phyloP scores from a whole-genome alignment of 352 stramenopile species.

The Elongisporangium senticosum region DNA sequence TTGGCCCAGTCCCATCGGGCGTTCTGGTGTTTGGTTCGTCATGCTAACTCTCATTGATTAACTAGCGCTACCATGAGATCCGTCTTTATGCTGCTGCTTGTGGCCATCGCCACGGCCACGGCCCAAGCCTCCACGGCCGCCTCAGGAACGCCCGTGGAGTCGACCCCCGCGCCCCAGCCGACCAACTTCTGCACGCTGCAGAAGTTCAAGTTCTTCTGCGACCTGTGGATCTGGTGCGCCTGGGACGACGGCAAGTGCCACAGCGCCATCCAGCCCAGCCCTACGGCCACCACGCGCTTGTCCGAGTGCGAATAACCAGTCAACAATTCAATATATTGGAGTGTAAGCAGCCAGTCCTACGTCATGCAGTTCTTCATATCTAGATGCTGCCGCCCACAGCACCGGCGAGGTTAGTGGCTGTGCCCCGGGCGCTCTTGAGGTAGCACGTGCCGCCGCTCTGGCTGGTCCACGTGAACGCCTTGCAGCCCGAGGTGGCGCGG shows the following conservation, averaged over 20 bases:
- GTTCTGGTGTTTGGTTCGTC: background rate
- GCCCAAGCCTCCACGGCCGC: background rate
- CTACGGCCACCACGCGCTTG: background rate
- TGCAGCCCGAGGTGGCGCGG: conserved; percentile 16
- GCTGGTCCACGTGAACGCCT: conserved; percentile 49
- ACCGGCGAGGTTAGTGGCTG: conserved; percentile 8
- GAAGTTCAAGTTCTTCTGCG: background rate
- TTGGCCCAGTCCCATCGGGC: background rate
- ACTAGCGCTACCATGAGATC: background rate
- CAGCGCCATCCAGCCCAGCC: background rate
- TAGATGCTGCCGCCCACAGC: conserved; percentile 24
- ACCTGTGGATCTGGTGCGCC: background rate
- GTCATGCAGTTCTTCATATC: background rate
- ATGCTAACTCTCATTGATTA: background rate
- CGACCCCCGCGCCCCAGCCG: background rate
- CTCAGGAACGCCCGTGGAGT: background rate
- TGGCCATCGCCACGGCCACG: background rate
- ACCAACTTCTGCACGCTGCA: background rate
- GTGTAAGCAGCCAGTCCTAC: background rate
- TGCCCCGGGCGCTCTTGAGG: conserved; percentile 33
- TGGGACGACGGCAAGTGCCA: background rate
- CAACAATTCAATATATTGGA: background rate
- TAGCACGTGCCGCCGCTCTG: conserved; percentile 49
- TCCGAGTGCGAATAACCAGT: background rate
- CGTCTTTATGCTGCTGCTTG: background rate